Evolutionary conservation across 805 yeast species (phyloP).

Genomic region (Nakazawaea ishiwadae): DNA sequence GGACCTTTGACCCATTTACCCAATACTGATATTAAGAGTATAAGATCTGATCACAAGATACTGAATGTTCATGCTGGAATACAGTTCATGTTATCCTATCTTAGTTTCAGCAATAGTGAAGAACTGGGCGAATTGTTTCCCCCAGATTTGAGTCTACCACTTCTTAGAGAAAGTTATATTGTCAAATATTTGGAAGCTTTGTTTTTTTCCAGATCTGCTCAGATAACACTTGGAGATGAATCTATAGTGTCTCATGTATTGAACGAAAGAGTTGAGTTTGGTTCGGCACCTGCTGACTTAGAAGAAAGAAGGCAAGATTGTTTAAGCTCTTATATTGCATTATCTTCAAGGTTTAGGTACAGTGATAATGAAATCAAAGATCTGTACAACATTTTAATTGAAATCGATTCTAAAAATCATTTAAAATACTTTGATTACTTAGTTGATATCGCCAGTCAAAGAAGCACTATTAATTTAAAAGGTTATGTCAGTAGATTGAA

Average conservation of each 20-base stretch:
- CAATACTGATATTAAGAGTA: constrained; percentile 46
- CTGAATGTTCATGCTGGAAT: constrained; percentile 57
- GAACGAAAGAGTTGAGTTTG: constrained; percentile 9
- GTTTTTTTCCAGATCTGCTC: constrained; percentile 6
- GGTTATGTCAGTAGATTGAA: constrained; percentile 39
- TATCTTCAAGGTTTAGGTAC: constrained; percentile 47
- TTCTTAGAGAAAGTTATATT: constrained; percentile 43
- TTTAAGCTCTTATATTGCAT: constrained; percentile 27
- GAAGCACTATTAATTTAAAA: constrained; percentile 42
- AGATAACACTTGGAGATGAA: constrained; percentile 10
- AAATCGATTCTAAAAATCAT: constrained; percentile 36
- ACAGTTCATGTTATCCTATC: constrained; percentile 39
- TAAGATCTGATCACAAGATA: constrained; percentile 44
- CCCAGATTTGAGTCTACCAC: constrained; percentile 36
- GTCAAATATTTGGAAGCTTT: constrained; percentile 49
- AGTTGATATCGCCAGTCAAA: constrained; percentile 41
- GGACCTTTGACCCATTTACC: constrained; percentile 55
- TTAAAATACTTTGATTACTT: constrained; percentile 60
- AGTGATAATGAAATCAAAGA: constrained; percentile 41
- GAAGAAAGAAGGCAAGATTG: constrained; percentile 13
- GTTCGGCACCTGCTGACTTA: constrained; percentile 12
- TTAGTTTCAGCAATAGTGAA: constrained; percentile 39
- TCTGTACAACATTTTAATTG: constrained; percentile 37
- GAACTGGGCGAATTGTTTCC: constrained; percentile 24
- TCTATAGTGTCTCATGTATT: constrained; percentile 1